Conservation (phyloP, 768 basidiomycete genomes). For the Tricholoma flavovirens region DNA sequence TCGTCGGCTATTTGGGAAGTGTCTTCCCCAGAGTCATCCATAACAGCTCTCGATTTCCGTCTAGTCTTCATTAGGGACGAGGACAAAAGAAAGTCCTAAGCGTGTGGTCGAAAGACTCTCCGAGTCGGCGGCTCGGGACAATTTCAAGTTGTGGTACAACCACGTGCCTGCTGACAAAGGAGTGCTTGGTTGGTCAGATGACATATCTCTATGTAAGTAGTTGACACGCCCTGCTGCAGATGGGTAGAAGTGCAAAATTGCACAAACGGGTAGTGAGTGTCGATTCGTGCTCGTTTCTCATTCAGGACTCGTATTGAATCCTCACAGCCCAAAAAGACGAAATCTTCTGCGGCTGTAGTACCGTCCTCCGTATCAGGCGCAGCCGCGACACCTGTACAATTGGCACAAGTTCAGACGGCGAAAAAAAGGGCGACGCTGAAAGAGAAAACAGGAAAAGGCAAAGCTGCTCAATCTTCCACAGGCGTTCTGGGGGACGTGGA, state of each 20-base stretch:
- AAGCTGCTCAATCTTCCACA: conserved; percentile 19
- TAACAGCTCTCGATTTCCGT: conserved; percentile 53
- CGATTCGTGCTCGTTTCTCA: background rate
- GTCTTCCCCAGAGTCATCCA: conserved; percentile 29
- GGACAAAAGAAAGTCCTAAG: no score
- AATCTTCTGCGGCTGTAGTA: conserved; percentile 21
- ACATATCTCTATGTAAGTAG: background rate
- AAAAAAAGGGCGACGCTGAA: conserved; percentile 50
- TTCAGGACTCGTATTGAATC: conserved; percentile 1
- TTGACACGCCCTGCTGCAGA: no score
- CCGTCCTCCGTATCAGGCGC: conserved; percentile 11
- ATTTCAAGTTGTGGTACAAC: no score
- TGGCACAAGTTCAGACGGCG: conserved; percentile 34
- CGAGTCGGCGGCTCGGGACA: no score
- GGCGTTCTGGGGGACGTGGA: conserved; percentile 68
- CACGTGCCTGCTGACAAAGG: conserved; percentile 12
- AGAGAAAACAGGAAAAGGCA: conserved; percentile 28
- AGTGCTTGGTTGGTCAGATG: no score
- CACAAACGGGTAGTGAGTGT: conserved; percentile 53
- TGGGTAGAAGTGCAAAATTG: conserved; percentile 65
- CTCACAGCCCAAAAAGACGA: conserved; percentile 32
- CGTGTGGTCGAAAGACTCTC: no score
- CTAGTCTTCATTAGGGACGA: conserved; percentile 48
- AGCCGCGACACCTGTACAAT: conserved; percentile 21
- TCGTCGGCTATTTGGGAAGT: conserved; percentile 31